A percentile compares a stretch with the other conserved stretches of the same genome.
These are phyloP conservation scores for Eryngium alpinum DNA, from an alignment of 140 eudicot species.

Conservation along the genomic window DNA sequence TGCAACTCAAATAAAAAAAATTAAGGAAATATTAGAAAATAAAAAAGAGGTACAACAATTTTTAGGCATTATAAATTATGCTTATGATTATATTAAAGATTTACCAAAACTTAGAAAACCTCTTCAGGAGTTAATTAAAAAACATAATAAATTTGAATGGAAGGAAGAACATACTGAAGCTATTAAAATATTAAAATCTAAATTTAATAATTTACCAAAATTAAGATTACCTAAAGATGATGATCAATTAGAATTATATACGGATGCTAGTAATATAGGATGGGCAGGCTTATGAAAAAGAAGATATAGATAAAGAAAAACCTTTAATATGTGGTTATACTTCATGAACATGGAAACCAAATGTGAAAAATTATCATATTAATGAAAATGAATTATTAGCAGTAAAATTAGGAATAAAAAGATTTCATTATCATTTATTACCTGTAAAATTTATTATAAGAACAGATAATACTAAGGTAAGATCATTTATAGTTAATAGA, in stretches of 20 bases:
- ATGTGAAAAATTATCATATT: neutral
- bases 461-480: neutral
- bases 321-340: neutral
- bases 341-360: neutral
- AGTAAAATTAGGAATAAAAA: neutral
- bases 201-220: too few species aligned
- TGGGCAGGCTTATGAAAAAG: neutral
- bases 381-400: neutral
- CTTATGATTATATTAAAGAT: neutral
- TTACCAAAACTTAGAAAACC: neutral
- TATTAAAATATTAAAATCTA: too few species aligned
- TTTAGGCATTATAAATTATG: too few species aligned
- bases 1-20: neutral
- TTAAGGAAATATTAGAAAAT: neutral
- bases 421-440: constrained; percentile 1
- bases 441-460: neutral
- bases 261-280: neutral
- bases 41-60: neutral
- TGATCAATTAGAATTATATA: neutral
- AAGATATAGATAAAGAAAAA: neutral
- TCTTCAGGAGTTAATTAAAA: neutral
- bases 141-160: neutral
- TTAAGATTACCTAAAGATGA: neutral
- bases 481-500: neutral
- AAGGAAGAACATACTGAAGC: too few species aligned